These are phyloP conservation scores for Phytophthora agathidicida DNA, from an alignment of 352 stramenopile species.

Conservation along the genomic window DNA sequence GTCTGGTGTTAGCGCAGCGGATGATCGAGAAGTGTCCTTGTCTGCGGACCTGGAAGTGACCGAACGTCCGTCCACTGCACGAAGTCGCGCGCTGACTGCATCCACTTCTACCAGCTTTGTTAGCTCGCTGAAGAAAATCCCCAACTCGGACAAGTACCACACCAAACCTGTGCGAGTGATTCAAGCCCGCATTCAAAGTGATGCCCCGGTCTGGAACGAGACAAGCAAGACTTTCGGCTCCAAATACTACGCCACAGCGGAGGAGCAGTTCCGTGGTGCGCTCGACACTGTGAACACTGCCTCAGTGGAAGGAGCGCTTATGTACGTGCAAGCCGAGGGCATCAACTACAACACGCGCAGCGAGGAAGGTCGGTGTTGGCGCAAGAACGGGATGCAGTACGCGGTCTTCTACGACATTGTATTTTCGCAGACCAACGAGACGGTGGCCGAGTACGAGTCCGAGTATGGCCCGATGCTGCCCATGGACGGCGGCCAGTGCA, in stretches of 20 bases:
- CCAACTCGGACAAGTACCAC: conserved; percentile 54
- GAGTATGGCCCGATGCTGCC: conserved; percentile 42
- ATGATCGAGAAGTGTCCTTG: conserved; percentile 23
- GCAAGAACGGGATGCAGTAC: conserved; percentile 43
- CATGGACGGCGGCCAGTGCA: conserved; percentile 46
- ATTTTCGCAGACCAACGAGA: conserved; percentile 35
- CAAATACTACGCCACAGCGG: conserved; percentile 40
- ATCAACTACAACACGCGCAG: conserved; percentile 53
- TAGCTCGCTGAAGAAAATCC: conserved; percentile 27
- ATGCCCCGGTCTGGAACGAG: conserved; percentile 58
- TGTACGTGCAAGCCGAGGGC: conserved; percentile 57
- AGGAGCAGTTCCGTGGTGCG: conserved; percentile 38
- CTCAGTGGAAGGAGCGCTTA: conserved; percentile 53
- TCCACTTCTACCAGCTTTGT: conserved; percentile 28
- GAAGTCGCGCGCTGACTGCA: conserved; percentile 19
- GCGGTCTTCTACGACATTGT: conserved; percentile 51
- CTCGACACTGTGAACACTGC: conserved; percentile 51
- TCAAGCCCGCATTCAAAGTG: conserved; percentile 65
- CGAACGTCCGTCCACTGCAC: neutral
- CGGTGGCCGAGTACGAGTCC: conserved; percentile 33
- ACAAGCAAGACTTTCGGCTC: conserved; percentile 45
- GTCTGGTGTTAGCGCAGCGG: neutral
- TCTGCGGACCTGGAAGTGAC: conserved; percentile 23
- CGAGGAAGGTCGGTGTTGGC: conserved; percentile 25
- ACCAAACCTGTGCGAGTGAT: conserved; percentile 63